Evolutionary conservation across 164 flowering plant genomes (phyloP).

Genomic region (Amborella trichopoda): DNA sequence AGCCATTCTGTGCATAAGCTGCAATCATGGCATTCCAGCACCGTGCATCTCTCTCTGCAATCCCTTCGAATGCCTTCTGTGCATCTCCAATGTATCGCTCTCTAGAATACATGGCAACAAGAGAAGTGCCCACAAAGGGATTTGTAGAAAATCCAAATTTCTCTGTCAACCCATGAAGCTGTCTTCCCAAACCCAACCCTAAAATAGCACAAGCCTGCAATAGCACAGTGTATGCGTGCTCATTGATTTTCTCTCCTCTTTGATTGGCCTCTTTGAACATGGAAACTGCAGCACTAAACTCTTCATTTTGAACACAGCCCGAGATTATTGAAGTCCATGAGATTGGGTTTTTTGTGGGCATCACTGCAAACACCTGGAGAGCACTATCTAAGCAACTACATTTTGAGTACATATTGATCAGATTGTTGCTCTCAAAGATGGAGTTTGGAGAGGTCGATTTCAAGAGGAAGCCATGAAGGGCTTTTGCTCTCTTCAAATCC

Average conservation of each 20-base stretch:
- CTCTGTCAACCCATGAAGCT: conserved; percentile 2
- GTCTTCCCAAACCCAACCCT: background rate
- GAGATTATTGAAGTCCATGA: conserved; percentile 24
- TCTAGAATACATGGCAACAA: background rate
- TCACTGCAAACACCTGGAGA: background rate
- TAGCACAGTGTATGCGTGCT: background rate
- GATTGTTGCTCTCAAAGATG: conserved; percentile 20
- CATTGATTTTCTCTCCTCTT: background rate
- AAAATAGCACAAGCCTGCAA: conserved; percentile 1
- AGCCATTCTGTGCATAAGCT: background rate
- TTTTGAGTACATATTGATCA: conserved; percentile 18
- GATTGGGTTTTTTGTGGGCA: background rate
- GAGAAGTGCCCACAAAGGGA: background rate
- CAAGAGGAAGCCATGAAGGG: conserved; percentile 22
- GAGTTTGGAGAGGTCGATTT: conserved; percentile 15
- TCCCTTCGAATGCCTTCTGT: background rate
- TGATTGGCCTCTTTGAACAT: background rate
- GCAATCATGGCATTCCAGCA: background rate
- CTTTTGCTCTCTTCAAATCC: conserved; percentile 14
- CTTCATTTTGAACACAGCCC: conserved; percentile 14
- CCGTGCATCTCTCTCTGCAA: background rate
- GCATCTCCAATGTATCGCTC: background rate
- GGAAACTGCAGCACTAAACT: conserved; percentile 1
- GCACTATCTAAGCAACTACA: conserved; percentile 15
- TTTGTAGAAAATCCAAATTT: conserved; percentile 22